Evolutionary conservation across 2,329 filamentous ascomycete genomes (phyloP).

Genomic region (Penicillium sp.): DNA sequence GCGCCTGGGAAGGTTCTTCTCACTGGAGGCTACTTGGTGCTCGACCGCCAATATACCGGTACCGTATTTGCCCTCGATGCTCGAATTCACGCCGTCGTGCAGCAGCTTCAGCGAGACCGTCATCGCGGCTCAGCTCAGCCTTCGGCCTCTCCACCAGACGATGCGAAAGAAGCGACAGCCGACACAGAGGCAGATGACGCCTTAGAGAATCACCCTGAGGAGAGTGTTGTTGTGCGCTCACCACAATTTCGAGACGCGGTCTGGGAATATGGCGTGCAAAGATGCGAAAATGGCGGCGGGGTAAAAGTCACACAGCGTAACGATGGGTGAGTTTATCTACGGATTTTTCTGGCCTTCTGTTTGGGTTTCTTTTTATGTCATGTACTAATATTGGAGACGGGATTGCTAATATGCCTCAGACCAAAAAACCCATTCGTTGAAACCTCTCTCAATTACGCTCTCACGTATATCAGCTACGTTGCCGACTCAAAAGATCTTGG

Average conservation of each 20-base stretch:
- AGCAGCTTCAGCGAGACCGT: constrained; percentile 44
- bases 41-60: constrained; percentile 81
- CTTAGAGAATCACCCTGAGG: constrained; percentile 52
- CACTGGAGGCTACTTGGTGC: constrained; percentile 89
- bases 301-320: constrained; percentile 68
- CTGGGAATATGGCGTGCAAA: constrained; percentile 81
- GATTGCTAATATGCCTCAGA: constrained; percentile 24
- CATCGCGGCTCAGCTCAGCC: constrained; percentile 4
- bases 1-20: constrained; percentile 95
- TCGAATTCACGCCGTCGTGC: constrained; percentile 58
- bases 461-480: constrained; percentile 67
- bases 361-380: too few relatives aligned
- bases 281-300: constrained; percentile 68
- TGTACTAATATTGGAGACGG: background rate
- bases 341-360: background rate
- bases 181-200: constrained; percentile 41
- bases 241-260: constrained; percentile 84
- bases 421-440: constrained; percentile 83
- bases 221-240: constrained; percentile 79
- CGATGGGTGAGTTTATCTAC: constrained; percentile 30
- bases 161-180: constrained; percentile 8
- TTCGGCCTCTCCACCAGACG: constrained; percentile 9
- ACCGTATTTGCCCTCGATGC: constrained; percentile 63
- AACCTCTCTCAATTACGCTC: constrained; percentile 79
- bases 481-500: constrained; percentile 54